Conservation (phyloP, 2,329 filamentous ascomycete genomes). For the Ophiostoma montium region DNA sequence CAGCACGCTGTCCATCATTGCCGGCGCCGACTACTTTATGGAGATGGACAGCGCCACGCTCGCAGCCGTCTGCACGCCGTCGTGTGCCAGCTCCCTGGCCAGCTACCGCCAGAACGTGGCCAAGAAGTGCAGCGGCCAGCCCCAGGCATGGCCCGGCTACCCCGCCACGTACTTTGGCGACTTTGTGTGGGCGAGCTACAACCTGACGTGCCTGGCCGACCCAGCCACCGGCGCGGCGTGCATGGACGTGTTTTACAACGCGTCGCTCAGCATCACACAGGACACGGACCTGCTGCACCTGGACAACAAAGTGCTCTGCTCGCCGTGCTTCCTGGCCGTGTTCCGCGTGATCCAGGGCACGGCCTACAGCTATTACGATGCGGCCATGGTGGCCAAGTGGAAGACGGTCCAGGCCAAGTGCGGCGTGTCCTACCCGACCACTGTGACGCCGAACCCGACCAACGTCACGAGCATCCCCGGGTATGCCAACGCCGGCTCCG, state of each 20-base stretch:
- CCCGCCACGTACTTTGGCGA: background rate
- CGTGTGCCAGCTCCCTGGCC: background rate
- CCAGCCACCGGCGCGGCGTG: background rate
- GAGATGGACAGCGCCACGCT: background rate
- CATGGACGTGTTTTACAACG: background rate
- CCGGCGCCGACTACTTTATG: background rate
- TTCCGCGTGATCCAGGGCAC: background rate
- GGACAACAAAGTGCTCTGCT: background rate
- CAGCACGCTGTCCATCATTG: background rate
- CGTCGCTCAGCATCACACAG: background rate
- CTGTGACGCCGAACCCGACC: background rate
- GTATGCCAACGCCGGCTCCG: background rate
- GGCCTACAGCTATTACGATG: background rate
- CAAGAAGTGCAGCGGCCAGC: background rate
- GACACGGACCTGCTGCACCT: background rate
- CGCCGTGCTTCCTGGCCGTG: background rate
- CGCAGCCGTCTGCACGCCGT: background rate
- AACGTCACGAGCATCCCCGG: background rate
- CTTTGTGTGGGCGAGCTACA: background rate
- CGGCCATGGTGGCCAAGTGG: background rate
- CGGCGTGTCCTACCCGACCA: background rate
- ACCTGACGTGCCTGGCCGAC: background rate
- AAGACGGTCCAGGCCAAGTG: background rate
- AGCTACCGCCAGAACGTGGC: background rate
- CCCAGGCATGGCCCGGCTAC: background rate